A percentile compares a stretch with the other conserved stretches of the same genome.
Conservation (phyloP, 495 filamentous ascomycete genomes). For the Lichenothelia convexa region DNA sequence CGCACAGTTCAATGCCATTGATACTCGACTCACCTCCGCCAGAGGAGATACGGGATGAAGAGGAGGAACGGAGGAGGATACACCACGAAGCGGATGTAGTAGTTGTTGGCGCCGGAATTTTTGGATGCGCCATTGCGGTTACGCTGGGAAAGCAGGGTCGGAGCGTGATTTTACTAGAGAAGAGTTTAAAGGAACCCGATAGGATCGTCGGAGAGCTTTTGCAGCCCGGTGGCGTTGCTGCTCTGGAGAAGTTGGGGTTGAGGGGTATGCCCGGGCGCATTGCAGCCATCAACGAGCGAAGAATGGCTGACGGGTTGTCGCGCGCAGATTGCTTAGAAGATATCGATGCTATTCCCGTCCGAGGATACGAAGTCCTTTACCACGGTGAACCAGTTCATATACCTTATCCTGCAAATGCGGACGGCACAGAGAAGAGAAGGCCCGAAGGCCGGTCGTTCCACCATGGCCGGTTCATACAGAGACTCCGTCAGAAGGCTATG, state of each 20-base stretch:
- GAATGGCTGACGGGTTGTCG: no score
- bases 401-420: constrained; percentile 35
- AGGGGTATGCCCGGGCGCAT: no score
- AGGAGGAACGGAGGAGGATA: constrained; percentile 14
- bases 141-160: constrained; percentile 70
- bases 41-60: constrained; percentile 4
- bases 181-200: constrained; percentile 81
- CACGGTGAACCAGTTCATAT: constrained; percentile 61
- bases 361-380: constrained; percentile 80
- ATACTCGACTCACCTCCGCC: constrained; percentile 4
- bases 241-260: constrained; percentile 65
- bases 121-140: constrained; percentile 74
- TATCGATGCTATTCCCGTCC: constrained; percentile 67
- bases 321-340: constrained; percentile 76
- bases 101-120: constrained; percentile 75
- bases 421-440: constrained; percentile 9
- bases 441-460: constrained; percentile 27
- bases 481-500: constrained; percentile 18
- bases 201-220: constrained; percentile 91
- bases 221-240: constrained; percentile 76
- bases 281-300: no score
- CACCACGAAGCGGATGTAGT: constrained; percentile 49
- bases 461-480: constrained; percentile 26
- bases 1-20: constrained; percentile 3
- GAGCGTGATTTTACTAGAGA: constrained; percentile 79